Conservation (phyloP, 257 asterid genomes). For the Solanum appendiculatum region DNA sequence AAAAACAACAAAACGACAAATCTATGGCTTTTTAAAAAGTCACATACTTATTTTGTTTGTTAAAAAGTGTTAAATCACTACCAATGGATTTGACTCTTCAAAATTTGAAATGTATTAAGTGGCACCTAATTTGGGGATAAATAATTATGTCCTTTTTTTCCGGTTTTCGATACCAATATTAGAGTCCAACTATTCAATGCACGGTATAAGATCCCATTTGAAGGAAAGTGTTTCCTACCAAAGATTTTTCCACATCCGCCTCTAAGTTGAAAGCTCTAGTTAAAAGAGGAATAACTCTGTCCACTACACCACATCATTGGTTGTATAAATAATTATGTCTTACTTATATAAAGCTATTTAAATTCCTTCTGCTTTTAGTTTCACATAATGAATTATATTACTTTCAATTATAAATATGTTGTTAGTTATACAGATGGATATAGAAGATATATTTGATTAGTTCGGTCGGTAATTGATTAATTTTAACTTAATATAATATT, state of each 20-base stretch:
- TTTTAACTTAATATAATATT: not conserved
- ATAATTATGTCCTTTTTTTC: too few relatives aligned
- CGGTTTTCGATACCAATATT: too few relatives aligned
- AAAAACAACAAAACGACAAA: not conserved
- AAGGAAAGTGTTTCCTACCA: too few relatives aligned
- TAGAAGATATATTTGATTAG: not conserved
- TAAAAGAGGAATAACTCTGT: too few relatives aligned
- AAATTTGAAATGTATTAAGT: not conserved
- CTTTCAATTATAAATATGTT: not conserved
- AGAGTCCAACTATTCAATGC: too few relatives aligned
- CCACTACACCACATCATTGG: too few relatives aligned
- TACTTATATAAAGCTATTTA: not conserved
- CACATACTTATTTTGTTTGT: not conserved
- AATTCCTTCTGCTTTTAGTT: not conserved
- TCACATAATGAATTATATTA: not conserved
- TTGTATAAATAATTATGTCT: not conserved
- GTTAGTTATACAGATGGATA: not conserved
- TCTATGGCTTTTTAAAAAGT: not conserved
- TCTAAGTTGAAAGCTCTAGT: too few relatives aligned
- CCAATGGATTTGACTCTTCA: not conserved
- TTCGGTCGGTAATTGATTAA: not conserved
- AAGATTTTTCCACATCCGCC: too few relatives aligned
- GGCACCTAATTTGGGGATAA: not conserved
- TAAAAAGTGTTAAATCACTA: not conserved
- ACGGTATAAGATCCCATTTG: too few relatives aligned